Evolutionary conservation across 192 early-diverging fungal genomes (phyloP).

Genomic region (Mortierella claussenii): DNA sequence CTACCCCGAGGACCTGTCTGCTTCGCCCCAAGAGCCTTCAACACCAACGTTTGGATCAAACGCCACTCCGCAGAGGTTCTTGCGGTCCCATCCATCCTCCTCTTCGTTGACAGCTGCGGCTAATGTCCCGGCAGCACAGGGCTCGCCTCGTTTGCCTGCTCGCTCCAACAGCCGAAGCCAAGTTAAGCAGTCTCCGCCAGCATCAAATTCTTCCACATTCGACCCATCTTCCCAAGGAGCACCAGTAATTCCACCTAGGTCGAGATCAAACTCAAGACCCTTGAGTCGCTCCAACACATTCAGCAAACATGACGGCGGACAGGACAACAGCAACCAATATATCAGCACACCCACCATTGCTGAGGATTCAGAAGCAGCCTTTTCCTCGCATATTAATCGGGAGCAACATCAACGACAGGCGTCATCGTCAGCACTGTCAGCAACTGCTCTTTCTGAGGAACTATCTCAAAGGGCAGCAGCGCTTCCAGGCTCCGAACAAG

Average conservation of each 20-base stretch:
- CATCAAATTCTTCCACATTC: neutral
- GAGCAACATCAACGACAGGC: neutral
- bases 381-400: neutral
- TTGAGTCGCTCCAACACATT: conserved; percentile 43
- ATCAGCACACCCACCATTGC: conserved; percentile 26
- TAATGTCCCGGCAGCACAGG: conserved; percentile 5
- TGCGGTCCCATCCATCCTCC: conserved; percentile 28
- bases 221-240: conserved; percentile 3
- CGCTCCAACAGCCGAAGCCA: conserved; percentile 45
- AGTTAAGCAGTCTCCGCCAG: neutral
- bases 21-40: conserved; percentile 12
- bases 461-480: neutral
- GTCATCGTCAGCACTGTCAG: neutral
- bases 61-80: conserved; percentile 13
- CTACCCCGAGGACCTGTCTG: neutral
- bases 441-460: no score
- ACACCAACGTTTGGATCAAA: conserved; percentile 19
- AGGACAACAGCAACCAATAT: neutral
- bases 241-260: conserved; percentile 22
- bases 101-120: conserved; percentile 4
- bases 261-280: conserved; percentile 24
- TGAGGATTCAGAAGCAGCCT: conserved; percentile 16
- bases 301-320: conserved; percentile 1
- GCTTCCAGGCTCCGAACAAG: neutral
- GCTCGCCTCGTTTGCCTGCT: conserved; percentile 30